Base-by-base conservation (phyloP, 345 rosid species). In the Rhodamnia argentea region DNA sequence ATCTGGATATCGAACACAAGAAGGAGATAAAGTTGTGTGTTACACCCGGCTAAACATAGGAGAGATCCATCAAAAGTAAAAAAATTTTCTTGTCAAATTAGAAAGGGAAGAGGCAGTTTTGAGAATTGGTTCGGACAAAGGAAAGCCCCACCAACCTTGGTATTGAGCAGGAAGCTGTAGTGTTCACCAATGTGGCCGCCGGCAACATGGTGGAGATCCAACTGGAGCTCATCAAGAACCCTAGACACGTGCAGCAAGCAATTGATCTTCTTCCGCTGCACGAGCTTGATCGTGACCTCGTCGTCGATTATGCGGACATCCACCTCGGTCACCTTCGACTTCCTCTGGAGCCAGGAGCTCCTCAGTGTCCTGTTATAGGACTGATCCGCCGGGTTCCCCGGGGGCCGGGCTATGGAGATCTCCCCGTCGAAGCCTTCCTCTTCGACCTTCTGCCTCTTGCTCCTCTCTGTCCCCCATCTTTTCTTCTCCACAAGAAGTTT, bases 311-410 rank as follows among this genome's bases (percentile, higher is more conserved):
- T 93, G 62, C 98, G 94, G 58, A 97, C 98, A 87, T 97, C 98
- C 5, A 96, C 95, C 89, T 97, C 98, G 1, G 95, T 91, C 52
- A 92, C 96, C 90, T 92, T 94, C 7, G 99, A 94, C 86, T 96
- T 96, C 90, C 98, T 93, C 88, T 97, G 95, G 22, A 96, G 92
- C 98, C 98, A 96, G 62, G 98, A 95, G 89, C 95, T 95, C 86
- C 99, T 94, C 81, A 94, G 76, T 1, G 95, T 90, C 62, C 90
- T 87, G 59, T 87, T 92, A 81, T 90, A 92, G 85, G 92, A 92
- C 24, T 95, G 87, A 59, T 78, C 83, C 42, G 22, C 95, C 10
- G 88, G 91, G 51, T 93, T 91, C 52, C 85, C 93, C 5, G 87
- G 64, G 3, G 89, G 86, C 83, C 20, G 82, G 56, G 88, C 86